Base-by-base conservation (phyloP, 2,329 filamentous ascomycete genomes). In the Trichoderma sp. region DNA sequence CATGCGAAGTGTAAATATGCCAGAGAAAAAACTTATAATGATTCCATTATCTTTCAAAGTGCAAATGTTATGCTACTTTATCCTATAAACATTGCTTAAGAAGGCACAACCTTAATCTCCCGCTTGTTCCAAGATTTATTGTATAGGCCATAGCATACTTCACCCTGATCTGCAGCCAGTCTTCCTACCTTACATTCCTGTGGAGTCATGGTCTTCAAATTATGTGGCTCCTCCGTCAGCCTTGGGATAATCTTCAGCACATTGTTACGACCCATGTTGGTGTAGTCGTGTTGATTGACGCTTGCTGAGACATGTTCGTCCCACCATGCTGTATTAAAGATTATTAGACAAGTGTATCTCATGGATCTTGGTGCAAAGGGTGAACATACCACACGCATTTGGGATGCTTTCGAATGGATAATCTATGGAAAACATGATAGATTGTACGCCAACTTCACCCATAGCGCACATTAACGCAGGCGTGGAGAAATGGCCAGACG, bases 401-500 rank as follows among this genome's bases (percentile, higher is more conserved):
- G 71, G 71, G 21, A 74, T 74, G 27, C 71, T 74, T 31, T 88
- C 88, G 71, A 87, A 89, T 0, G 88, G 88, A 76, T 89, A 89
- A 78, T 89, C 88, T 4, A 89, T 86, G 1, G 84, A 87, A 79
- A 88, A 89, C 31, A 89, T 77, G 59, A 89, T 87, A 0, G 88
- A 80, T 69, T 89, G 87, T 8, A 86, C 82, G 9, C 88, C 85
- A 35, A 90, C 82, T 77, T 89, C 85, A n/a, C 83, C 82, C 33
- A 88, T 83, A 38, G 85, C 86, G 67, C 85, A 90, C 76, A 89
- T 83, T 63, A 90, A 80, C 1, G 88, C 88, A 0, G 85, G 81
- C 0, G 88, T 89, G 0, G 87, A 89, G 78, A 90, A 91, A 79
- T 90, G 87, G 0, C 89, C 89, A 72, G 84, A 86, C 1, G 89